Conservation (phyloP, 768 basidiomycete species). For the Leccinum subtestaceum region DNA sequence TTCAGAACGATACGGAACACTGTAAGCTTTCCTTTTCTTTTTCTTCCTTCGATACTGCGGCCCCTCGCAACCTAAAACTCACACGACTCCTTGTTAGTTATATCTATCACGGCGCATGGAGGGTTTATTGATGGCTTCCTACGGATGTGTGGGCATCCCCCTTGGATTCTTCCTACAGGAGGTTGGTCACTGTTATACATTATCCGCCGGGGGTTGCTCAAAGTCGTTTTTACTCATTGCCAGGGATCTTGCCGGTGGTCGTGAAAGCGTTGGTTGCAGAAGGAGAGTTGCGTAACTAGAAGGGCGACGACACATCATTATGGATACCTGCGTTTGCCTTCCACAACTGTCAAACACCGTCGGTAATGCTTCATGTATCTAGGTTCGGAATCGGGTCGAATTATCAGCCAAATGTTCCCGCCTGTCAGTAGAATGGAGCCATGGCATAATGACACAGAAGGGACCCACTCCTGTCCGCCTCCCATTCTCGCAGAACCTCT, state of each 20-base stretch:
- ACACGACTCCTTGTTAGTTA: conserved; percentile 37
- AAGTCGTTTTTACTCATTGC: background rate
- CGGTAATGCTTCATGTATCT: no score
- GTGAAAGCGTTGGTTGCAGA: conserved; percentile 12
- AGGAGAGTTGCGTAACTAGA: conserved; percentile 3
- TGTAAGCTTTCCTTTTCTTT: conserved; percentile 36
- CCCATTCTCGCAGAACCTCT: background rate
- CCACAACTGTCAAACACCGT: background rate
- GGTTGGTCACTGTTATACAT: conserved; percentile 41
- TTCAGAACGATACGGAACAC: conserved; percentile 38
- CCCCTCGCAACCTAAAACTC: background rate
- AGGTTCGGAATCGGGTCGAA: background rate
- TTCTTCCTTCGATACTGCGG: background rate
- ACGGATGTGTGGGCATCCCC: conserved; percentile 40
- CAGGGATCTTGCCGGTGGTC: conserved; percentile 29
- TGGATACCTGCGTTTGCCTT: background rate
- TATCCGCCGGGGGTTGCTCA: background rate
- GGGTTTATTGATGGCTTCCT: conserved; percentile 62
- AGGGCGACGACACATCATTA: no score
- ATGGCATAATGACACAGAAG: background rate
- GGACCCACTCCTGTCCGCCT: background rate
- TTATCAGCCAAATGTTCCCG: background rate
- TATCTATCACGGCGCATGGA: conserved; percentile 65
- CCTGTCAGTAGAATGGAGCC: background rate
- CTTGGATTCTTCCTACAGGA: conserved; percentile 57